Base-by-base conservation (phyloP, 2,329 filamentous ascomycete genomes). In the Didymella exigua region DNA sequence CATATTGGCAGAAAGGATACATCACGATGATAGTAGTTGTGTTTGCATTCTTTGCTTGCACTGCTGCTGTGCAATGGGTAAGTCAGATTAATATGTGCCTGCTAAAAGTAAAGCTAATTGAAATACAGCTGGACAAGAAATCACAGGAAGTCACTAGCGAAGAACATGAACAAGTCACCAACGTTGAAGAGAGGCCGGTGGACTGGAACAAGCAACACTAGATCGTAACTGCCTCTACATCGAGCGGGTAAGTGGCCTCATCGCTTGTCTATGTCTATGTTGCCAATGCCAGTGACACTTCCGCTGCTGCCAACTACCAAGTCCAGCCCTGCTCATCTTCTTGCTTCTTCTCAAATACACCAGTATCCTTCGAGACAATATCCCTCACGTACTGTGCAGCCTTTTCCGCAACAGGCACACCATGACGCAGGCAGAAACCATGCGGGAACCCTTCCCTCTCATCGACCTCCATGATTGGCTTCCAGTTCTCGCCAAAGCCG, bases 381-480 rank as follows among this genome's bases (percentile, higher is more conserved):
- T 78, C 76, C 50, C 66, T 65, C 34, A 84, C 71, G 71, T 82
- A 85, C 21, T 61, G 70, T 18, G 75, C 75, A 16, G 82, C 80
- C 62, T 79, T 82, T 55, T 76, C 74, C 2, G 83, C 82, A 67
- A 86, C 82, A 21, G 78, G 66, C 10, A 75, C 65, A 38, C 75
- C 75, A 57, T 80, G 73, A 44, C 78, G 76, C 54, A 86, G 75
- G 66, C 83, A 86, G 71, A 87, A 87, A 0, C 80, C 83, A 77
- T 87, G 85, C 42, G 80, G 81, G 59, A 85, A 75, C 0, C 80
- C 81, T 41, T 81, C 75, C 27, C 76, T 73, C 58, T 82, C 77
- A 64, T 84, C 84, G 58, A 87, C 75, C 50, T 82, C 70, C 81
- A 87, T 85, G 16, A 68, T 73, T 3, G 82, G 81, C 27, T 72